Conservation (phyloP, 2,329 filamentous ascomycete species). For the Cordyceps tenuipes region DNA sequence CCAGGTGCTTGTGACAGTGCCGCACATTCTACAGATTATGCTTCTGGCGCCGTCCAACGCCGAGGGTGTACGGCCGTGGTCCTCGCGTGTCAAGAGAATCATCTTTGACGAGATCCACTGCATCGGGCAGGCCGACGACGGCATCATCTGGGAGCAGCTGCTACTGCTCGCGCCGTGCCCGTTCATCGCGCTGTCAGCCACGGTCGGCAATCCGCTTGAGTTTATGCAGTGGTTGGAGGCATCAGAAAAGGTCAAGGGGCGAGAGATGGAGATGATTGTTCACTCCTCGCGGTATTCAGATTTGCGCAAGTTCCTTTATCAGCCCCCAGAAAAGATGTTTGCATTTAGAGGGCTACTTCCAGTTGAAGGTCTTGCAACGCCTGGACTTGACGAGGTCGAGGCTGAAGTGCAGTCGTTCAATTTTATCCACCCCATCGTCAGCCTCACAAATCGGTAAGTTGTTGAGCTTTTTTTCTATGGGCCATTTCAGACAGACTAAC, state of each 20-base stretch:
- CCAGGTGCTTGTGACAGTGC: conserved; percentile 69
- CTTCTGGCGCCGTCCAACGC: conserved; percentile 58
- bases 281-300: conserved; percentile 67
- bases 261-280: conserved; percentile 58
- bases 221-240: conserved; percentile 61
- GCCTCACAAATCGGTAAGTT: conserved; percentile 46
- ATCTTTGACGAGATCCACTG: conserved; percentile 80
- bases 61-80: conserved; percentile 47
- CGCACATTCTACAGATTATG: conserved; percentile 74
- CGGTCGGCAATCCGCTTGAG: conserved; percentile 64
- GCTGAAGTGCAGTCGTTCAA: conserved; percentile 41
- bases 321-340: conserved; percentile 33
- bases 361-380: conserved; percentile 44
- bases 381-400: conserved; percentile 35
- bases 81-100: conserved; percentile 60
- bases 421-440: conserved; percentile 59
- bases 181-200: conserved; percentile 72
- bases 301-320: conserved; percentile 64
- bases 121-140: conserved; percentile 69
- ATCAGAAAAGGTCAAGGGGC: conserved; percentile 55
- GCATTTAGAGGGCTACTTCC: conserved; percentile 17
- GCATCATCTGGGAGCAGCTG: conserved; percentile 71
- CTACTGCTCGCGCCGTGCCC: conserved; percentile 66
- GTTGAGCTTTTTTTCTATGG: background rate
- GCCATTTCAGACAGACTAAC: background rate